phyloP scores from a whole-genome alignment of 1,284 basidiomycete genomes.

The Crucibulum cyathiforme region DNA sequence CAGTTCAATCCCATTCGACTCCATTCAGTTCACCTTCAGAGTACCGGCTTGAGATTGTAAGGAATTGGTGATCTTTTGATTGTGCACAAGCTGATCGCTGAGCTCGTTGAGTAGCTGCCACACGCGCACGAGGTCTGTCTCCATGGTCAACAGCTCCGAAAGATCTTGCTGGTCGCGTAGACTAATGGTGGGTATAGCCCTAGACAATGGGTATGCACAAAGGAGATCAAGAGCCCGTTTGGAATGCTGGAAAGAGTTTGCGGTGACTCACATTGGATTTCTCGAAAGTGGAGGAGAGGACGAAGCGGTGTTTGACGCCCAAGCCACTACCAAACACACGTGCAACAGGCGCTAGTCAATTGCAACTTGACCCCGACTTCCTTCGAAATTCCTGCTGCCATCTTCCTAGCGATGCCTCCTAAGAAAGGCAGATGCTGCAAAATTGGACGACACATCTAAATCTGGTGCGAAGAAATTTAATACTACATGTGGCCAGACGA shows the following conservation, averaged over 20 bases:
- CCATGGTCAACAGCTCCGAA: constrained; percentile 44
- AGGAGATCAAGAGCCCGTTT: neutral
- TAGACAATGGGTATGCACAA: neutral
- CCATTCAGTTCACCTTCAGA: constrained; percentile 70
- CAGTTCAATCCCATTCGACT: too few species aligned
- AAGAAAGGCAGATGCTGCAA: neutral
- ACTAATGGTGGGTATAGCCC: too few species aligned
- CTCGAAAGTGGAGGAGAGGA: too few species aligned
- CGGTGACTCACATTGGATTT: too few species aligned
- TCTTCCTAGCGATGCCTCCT: neutral
- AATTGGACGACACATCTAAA: neutral
- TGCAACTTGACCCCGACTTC: too few species aligned
- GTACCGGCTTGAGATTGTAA: constrained; percentile 77
- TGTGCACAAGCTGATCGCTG: constrained; percentile 85
- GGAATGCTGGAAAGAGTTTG: too few species aligned
- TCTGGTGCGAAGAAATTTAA: neutral
- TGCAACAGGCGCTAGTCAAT: too few species aligned
- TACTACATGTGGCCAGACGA: neutral
- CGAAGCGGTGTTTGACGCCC: too few species aligned
- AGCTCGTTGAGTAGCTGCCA: constrained; percentile 85
- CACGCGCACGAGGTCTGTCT: constrained; percentile 75
- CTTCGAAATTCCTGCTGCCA: too few species aligned
- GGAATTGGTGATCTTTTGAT: constrained; percentile 78
- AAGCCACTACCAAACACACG: too few species aligned
- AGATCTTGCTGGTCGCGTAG: too few species aligned